Evolutionary conservation across 768 basidiomycete species (phyloP).

Genomic region (Amanita molliuscula): DNA sequence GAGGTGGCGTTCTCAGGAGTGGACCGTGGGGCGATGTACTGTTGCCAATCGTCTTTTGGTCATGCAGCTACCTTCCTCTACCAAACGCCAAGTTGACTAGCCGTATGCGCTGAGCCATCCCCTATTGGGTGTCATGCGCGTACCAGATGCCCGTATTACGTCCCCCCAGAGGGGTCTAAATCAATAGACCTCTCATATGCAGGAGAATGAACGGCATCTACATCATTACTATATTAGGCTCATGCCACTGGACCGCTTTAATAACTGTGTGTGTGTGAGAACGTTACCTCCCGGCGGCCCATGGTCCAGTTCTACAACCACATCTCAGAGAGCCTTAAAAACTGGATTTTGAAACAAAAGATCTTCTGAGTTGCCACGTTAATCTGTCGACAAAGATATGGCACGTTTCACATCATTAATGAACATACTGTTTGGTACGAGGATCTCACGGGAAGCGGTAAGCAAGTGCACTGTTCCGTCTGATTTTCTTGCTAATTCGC

Average conservation of each 20-base stretch:
- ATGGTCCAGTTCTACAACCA: conserved; percentile 53
- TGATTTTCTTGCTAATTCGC: neutral
- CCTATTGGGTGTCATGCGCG: conserved; percentile 28
- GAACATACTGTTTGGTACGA: conserved; percentile 62
- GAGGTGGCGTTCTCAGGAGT: no score
- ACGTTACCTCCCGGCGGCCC: no score
- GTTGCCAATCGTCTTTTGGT: no score
- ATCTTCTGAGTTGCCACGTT: conserved; percentile 68
- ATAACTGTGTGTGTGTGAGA: neutral
- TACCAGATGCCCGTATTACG: conserved; percentile 59
- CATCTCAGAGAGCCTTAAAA: conserved; percentile 40
- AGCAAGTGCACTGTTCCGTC: conserved; percentile 8
- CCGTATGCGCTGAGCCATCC: conserved; percentile 30
- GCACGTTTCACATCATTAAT: conserved; percentile 49
- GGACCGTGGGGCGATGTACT: no score
- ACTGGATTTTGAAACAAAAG: conserved; percentile 53
- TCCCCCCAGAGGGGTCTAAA: conserved; percentile 29
- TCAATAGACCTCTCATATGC: conserved; percentile 14
- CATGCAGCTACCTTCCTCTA: no score
- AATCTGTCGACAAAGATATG: conserved; percentile 60
- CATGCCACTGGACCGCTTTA: no score
- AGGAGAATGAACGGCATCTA: conserved; percentile 8
- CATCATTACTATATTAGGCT: neutral
- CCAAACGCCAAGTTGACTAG: conserved; percentile 27
- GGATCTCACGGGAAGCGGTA: conserved; percentile 62